Base-by-base conservation (phyloP, 805 yeast genomes). In the Cyberlindnera mrakii region DNA sequence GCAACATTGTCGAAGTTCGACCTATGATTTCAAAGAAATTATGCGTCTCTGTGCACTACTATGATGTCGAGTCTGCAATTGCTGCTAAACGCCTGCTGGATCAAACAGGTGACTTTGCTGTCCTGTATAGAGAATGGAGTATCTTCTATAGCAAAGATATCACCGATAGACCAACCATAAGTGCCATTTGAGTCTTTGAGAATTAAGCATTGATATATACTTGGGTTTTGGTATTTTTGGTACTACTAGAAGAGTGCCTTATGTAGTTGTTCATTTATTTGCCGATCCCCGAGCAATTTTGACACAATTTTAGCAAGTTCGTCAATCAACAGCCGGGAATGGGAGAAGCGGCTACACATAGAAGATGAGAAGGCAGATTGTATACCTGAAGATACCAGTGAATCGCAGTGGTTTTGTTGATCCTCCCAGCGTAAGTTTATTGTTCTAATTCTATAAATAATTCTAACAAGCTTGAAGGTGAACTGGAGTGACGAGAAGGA, bases 21-120 rank as follows among this genome's bases (percentile, higher is more conserved):
- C 85, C 93, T 3, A 74, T 83, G n/a, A 68, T 85, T 5, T 82
- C 89, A 2, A 67, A 80, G 41, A 81, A 75, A 52, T 57, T 83
- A 25, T 74, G 87, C 45, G 67, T 85, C 49, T 69, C 81, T 10
- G 62, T 85, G 14, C 79, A 77, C 40, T 85, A 70, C 57, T 70
- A 68, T 39, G 81, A 81, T 51, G 71, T 82, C 5, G 59, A 72
- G 30, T 66, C 79, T 14, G 85, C 93, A 0, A 73, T 85, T 19
- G 54, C 58, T 6, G 87, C 83, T 3, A 81, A 79, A 59, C 61
- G 62, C 29, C 70, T 66, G 31, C 70, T 72, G 46, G 70, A 66
- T 19, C 49, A 59, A 27, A 53, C 58, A 16, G 49, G 75, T 1
- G 42, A 33, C 3, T 51, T 81, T 51, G 55, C 65, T 41, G 50